These are phyloP conservation scores for Scleroderma citrinum DNA, from an alignment of 768 basidiomycete genomes.

Conservation along the genomic window DNA sequence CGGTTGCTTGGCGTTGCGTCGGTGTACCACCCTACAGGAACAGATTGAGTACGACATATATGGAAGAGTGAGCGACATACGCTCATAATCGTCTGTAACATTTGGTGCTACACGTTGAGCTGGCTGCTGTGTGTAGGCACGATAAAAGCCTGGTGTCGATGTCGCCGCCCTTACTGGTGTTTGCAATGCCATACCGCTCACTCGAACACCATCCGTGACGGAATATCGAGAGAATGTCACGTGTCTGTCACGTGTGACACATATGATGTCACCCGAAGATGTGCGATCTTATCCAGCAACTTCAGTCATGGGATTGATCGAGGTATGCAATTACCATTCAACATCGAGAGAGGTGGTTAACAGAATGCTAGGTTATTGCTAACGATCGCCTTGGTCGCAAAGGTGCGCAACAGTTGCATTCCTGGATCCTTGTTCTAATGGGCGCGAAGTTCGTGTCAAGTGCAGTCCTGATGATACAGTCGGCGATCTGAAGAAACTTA, in stretches of 20 bases:
- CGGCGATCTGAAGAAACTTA: slow-evolving; percentile 94
- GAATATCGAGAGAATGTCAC: slow-evolving; percentile 15
- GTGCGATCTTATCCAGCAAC: not conserved
- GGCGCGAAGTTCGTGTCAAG: slow-evolving; percentile 77
- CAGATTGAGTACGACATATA: slow-evolving; percentile 5
- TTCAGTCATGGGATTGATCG: slow-evolving; percentile 46
- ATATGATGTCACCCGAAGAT: slow-evolving; percentile 4
- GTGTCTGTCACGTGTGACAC: slow-evolving; percentile 15
- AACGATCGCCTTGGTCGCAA: slow-evolving; percentile 94
- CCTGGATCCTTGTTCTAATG: slow-evolving; percentile 5
- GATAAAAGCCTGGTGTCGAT: slow-evolving; percentile 17
- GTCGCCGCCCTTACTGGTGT: slow-evolving; percentile 25
- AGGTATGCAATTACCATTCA: slow-evolving; percentile 31
- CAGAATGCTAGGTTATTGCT: slow-evolving; percentile 66
- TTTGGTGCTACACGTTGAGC: slow-evolving; percentile 31
- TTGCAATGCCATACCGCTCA: slow-evolving; percentile 24
- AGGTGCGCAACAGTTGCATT: slow-evolving; percentile 44
- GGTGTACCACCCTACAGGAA: slow-evolving; percentile 72
- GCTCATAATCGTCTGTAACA: slow-evolving; percentile 71
- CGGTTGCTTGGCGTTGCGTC: slow-evolving; percentile 74
- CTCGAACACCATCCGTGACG: too few species aligned
- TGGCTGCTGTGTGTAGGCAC: slow-evolving; percentile 19
- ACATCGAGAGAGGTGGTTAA: not conserved
- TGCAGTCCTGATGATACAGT: slow-evolving; percentile 95
- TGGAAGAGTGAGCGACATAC: slow-evolving; percentile 34